These are phyloP conservation scores for Didymella pinodella DNA, from an alignment of 2,329 filamentous ascomycete species.

Conservation along the genomic window DNA sequence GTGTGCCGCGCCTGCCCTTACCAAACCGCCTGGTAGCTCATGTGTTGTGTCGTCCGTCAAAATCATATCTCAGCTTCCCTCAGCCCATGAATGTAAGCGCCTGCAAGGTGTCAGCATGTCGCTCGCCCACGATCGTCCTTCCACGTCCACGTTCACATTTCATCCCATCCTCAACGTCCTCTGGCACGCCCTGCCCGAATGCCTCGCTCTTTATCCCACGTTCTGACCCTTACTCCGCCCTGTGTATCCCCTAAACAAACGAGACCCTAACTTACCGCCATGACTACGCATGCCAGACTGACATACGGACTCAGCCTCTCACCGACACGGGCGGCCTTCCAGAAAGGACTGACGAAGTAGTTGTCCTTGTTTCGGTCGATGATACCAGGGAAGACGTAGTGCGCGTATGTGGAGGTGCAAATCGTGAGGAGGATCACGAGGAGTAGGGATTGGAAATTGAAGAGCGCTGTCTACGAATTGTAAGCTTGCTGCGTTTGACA, in stretches of 20 bases:
- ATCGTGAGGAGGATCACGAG: conserved; percentile 94
- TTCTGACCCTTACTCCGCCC: neutral
- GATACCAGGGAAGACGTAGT: conserved; percentile 86
- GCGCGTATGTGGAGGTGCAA: conserved; percentile 93
- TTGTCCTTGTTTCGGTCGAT: conserved; percentile 91
- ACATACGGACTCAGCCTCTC: conserved; percentile 95
- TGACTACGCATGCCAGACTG: conserved; percentile 88
- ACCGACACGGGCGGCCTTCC: conserved; percentile 93
- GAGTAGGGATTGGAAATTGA: conserved; percentile 98
- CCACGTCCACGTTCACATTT: neutral
- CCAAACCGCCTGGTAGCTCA: conserved; percentile 7
- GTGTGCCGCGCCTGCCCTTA: conserved; percentile 17
- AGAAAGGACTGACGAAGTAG: conserved; percentile 85
- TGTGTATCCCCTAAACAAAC: neutral
- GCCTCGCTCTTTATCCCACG: neutral
- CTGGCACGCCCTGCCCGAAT: neutral
- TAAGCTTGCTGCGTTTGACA: conserved; percentile 3
- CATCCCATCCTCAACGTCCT: neutral
- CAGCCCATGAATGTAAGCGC: conserved; percentile 42
- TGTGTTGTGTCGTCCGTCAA: neutral
- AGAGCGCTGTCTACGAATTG: conserved; percentile 81
- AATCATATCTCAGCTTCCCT: neutral
- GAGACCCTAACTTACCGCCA: conserved; percentile 72
- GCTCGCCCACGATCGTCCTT: neutral
- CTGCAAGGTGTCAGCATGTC: conserved; percentile 26